Evolutionary conservation across 305 asterid species (phyloP).

Genomic region (Striga hermonthica): DNA sequence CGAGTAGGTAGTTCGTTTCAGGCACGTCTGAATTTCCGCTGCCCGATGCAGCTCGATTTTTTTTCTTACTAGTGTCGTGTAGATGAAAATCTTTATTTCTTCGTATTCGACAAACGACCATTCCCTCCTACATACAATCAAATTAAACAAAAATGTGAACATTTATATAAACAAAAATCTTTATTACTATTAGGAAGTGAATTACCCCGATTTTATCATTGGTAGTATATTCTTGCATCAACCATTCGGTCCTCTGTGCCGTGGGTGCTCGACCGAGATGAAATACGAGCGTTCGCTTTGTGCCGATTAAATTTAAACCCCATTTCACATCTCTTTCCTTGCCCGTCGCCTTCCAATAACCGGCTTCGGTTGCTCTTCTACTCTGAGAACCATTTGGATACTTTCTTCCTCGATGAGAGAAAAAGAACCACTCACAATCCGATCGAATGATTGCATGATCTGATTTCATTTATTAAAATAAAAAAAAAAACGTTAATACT

Average conservation of each 20-base stretch:
- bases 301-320: slow-evolving; percentile 63
- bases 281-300: slow-evolving; percentile 83
- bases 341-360: slow-evolving; percentile 97
- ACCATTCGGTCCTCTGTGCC: slow-evolving; percentile 91
- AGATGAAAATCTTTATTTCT: slow-evolving; percentile 65
- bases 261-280: slow-evolving; percentile 84
- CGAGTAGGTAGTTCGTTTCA: too few species aligned
- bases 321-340: slow-evolving; percentile 74
- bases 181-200: not conserved
- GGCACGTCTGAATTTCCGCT: too few species aligned
- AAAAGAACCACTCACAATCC: slow-evolving; percentile 87
- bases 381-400: slow-evolving; percentile 92
- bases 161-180: too few species aligned
- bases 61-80: slow-evolving; percentile 36
- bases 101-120: slow-evolving; percentile 78
- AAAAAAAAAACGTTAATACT: too few species aligned
- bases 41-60: not conserved
- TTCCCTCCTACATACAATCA: slow-evolving; percentile 45
- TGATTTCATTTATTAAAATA: slow-evolving; percentile 22
- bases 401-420: slow-evolving; percentile 79
- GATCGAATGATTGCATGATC: slow-evolving; percentile 63
- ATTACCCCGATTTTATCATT: slow-evolving; percentile 55
- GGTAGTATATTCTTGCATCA: slow-evolving; percentile 79
- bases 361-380: slow-evolving; percentile 70
- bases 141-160: too few species aligned